phyloP scores from a whole-genome alignment of 2,329 filamentous ascomycete genomes.

The Aspergillus pseudoterreus region DNA sequence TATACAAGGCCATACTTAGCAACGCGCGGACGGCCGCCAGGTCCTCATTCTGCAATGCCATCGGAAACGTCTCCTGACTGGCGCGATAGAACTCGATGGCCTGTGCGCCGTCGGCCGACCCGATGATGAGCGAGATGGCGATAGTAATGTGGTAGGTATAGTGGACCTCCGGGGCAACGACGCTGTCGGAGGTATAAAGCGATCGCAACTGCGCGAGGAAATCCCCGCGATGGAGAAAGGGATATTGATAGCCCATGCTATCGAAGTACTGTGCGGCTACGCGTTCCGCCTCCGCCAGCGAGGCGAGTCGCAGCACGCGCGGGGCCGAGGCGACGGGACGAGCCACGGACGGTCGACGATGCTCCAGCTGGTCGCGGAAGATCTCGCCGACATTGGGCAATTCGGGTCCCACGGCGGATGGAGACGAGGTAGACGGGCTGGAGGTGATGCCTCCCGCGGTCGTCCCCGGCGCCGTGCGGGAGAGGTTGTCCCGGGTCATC shows the following conservation, averaged over 20 bases:
- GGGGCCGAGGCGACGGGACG: constrained; percentile 28
- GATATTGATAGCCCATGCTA: constrained; percentile 38
- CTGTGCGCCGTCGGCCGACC: constrained; percentile 27
- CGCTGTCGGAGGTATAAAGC: constrained; percentile 33
- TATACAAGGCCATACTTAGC: constrained; percentile 35
- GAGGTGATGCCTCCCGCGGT: not conserved
- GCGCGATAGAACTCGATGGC: constrained; percentile 34
- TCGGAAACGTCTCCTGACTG: constrained; percentile 31
- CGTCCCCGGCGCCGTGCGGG: constrained; percentile 5
- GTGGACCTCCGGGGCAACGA: constrained; percentile 31
- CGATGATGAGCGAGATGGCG: constrained; percentile 33
- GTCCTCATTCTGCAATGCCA: constrained; percentile 37
- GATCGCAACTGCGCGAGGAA: constrained; percentile 31
- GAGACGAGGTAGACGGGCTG: constrained; percentile 11
- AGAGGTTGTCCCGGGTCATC: constrained; percentile 25
- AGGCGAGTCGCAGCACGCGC: constrained; percentile 30
- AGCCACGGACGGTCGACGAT: constrained; percentile 32
- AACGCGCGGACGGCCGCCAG: constrained; percentile 34
- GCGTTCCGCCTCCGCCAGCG: constrained; percentile 33
- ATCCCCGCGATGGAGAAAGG: constrained; percentile 32
- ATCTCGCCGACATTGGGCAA: constrained; percentile 39
- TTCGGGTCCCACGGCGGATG: constrained; percentile 23
- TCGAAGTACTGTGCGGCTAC: constrained; percentile 35
- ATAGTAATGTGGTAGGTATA: constrained; percentile 37
- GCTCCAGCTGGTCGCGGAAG: constrained; percentile 37